Evolutionary conservation across 345 rosid species (phyloP).

Genomic region (Combretum micranthum): DNA sequence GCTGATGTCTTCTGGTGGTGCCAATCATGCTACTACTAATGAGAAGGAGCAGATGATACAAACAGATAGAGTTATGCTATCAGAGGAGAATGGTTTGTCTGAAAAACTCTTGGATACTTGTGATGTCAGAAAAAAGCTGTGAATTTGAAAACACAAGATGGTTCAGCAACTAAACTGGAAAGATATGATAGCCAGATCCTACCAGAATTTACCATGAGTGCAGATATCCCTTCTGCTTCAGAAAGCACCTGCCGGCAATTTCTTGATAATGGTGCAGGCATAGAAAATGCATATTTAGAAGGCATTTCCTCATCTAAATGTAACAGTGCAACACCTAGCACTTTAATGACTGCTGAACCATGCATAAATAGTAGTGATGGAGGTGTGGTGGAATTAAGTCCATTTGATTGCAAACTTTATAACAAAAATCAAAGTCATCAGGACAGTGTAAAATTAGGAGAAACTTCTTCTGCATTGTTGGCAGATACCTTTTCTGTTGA

Average conservation of each 20-base stretch:
- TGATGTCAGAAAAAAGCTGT: slow-evolving; percentile 9
- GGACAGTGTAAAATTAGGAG: no score
- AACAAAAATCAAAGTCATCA: no score
- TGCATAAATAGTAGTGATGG: slow-evolving; percentile 18
- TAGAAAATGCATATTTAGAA: slow-evolving; percentile 15
- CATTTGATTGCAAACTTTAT: no score
- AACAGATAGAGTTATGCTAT: slow-evolving; percentile 7
- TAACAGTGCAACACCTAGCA: slow-evolving; percentile 5
- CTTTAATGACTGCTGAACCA: slow-evolving; percentile 14
- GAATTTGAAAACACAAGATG: slow-evolving; percentile 13
- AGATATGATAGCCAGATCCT: slow-evolving; percentile 11
- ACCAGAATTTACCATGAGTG: slow-evolving; percentile 11
- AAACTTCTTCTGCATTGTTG: background rate
- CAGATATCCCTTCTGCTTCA: slow-evolving; percentile 14
- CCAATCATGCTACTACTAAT: slow-evolving; percentile 7
- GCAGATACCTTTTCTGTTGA: slow-evolving; percentile 18
- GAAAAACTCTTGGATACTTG: slow-evolving; percentile 12
- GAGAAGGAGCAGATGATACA: slow-evolving; percentile 10
- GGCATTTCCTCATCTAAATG: slow-evolving; percentile 16
- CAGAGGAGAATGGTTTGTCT: slow-evolving; percentile 10
- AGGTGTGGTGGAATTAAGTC: slow-evolving; percentile 17
- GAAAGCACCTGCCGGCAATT: slow-evolving; percentile 13
- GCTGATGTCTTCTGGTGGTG: slow-evolving; percentile 11
- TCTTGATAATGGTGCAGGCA: slow-evolving; percentile 7
- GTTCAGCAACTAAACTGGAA: slow-evolving; percentile 19